These are phyloP conservation scores for Penicillium sclerotigenum DNA, from an alignment of 2,329 filamentous ascomycete genomes.

Conservation along the genomic window DNA sequence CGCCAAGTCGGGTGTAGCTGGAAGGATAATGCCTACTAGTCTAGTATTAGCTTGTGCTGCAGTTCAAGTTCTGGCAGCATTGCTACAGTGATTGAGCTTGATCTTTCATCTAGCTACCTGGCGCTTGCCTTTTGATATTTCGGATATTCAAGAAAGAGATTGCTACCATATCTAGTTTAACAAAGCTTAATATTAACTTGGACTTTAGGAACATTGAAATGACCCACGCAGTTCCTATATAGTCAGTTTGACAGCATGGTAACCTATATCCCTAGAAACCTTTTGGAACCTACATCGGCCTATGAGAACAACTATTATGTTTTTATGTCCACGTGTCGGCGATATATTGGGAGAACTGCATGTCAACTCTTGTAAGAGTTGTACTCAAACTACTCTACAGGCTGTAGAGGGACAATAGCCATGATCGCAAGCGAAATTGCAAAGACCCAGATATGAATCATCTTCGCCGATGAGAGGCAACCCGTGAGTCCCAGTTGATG, in stretches of 20 bases:
- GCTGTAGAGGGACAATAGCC: constrained; percentile 45
- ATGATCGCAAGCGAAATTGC: constrained; percentile 48
- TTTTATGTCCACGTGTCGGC: not conserved
- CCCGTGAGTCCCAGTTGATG: constrained; percentile 21
- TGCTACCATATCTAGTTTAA: not conserved
- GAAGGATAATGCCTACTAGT: not conserved
- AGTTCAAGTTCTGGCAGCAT: not conserved
- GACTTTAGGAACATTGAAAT: not conserved
- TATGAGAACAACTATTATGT: not conserved
- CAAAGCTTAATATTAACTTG: not conserved
- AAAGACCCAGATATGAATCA: constrained; percentile 45
- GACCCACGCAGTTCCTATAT: fast-evolving
- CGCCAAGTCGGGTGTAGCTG: not conserved
- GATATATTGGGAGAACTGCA: too few relatives aligned
- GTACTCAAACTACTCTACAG: constrained; percentile 8
- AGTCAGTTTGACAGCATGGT: not conserved
- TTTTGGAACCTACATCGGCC: not conserved
- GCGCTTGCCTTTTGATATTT: not conserved
- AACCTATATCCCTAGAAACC: too few relatives aligned
- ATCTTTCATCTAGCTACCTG: not conserved
- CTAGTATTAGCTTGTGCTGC: not conserved
- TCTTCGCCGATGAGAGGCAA: constrained; percentile 22
- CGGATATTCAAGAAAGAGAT: not conserved
- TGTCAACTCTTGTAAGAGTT: not conserved
- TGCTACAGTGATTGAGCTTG: not conserved